Evolutionary conservation across 1,284 basidiomycete genomes (phyloP), one percentile per base, ranked within the genome.

Genomic region (Fomes fomentarius): DNA sequence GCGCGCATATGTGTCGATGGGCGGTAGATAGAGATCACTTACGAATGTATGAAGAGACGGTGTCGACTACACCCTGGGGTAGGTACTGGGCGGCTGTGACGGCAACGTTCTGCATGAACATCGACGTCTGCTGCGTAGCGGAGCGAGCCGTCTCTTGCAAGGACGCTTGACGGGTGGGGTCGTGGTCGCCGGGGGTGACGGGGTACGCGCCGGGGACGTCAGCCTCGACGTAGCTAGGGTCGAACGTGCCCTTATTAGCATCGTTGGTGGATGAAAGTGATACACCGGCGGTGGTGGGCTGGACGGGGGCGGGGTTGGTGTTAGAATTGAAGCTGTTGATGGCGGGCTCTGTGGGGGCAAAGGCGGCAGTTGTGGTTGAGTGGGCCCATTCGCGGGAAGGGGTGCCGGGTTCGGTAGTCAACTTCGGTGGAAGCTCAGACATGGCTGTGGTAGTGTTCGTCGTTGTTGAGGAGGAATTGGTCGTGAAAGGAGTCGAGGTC

Each of bases 131-230:
- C 15, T 50, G 54, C n/a, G 53, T 58, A n/a, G 54, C 52, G 39
- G 37, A 35, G 40, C 39, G 49, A 0, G 60, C 54, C 5, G 54
- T 56, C 21, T 58, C 56, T 34, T 39, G 40, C 21, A 56, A 37
- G 28, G 43, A 50, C 19, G 6, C 33, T 11, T 15, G 56, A 21
- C 38, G 28, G 39, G 40, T 12, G 34, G 52, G 19, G 42, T 24
- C 34, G 4, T 52, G 50, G 11, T 59, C 53, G n/a, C 50, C 48
- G 1, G 51, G 58, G 1, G 55, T 52, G 31, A 44, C 40, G 17
- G 67, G 66, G 47, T 61, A 71, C 9, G 68, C 68, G 10, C 69
- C 69, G 11, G 69, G 68, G 8, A 70, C 21, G 26, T 63, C 53
- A 10, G 30, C 46, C 2, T 63, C 60, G 2, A 63, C 64, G 1